Evolutionary conservation across 176 grass and related monocot genomes (phyloP).

Genomic region (Pontederia crassipes): DNA sequence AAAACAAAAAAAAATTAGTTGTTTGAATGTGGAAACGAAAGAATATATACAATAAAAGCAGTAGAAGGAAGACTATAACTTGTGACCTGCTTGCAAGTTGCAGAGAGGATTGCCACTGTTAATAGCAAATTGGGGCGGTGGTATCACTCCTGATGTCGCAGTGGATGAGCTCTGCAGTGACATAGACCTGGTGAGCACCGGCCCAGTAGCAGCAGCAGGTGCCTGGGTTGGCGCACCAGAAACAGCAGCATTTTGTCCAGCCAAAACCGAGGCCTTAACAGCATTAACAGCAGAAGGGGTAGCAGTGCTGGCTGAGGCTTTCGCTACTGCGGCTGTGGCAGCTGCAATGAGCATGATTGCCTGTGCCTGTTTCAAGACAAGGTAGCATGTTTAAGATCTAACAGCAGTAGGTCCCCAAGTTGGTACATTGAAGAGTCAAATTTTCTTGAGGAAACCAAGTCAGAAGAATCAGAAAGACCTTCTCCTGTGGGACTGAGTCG

Average conservation of each 20-base stretch:
- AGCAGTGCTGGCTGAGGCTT: slow-evolving; percentile 24
- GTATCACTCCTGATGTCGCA: slow-evolving; percentile 4
- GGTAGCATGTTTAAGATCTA: background rate
- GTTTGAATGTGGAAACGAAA: background rate
- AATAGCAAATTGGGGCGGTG: slow-evolving; percentile 34
- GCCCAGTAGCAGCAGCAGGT: slow-evolving; percentile 15
- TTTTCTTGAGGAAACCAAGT: background rate
- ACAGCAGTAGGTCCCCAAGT: background rate
- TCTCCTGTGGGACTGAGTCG: slow-evolving; percentile 61
- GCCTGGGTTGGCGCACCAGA: no score
- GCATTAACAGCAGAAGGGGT: slow-evolving; percentile 14
- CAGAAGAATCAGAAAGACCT: slow-evolving; percentile 25
- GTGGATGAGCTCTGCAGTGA: slow-evolving; percentile 74
- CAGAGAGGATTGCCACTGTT: slow-evolving; percentile 43
- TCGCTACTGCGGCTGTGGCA: slow-evolving; percentile 20
- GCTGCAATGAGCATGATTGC: slow-evolving; percentile 98
- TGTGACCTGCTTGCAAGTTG: slow-evolving; percentile 83
- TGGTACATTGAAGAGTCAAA: background rate
- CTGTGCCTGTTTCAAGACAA: slow-evolving; percentile 44
- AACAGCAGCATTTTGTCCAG: background rate
- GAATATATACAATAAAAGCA: background rate
- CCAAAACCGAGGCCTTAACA: background rate
- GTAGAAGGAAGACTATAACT: background rate
- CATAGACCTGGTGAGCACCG: slow-evolving; percentile 50
- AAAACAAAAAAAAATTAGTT: slow-evolving; percentile 9